A percentile compares a stretch with the other conserved stretches of the same genome.
These are phyloP conservation scores for Arachnopeziza araneosa DNA, from an alignment of 2,329 filamentous ascomycete species.

Conservation along the genomic window DNA sequence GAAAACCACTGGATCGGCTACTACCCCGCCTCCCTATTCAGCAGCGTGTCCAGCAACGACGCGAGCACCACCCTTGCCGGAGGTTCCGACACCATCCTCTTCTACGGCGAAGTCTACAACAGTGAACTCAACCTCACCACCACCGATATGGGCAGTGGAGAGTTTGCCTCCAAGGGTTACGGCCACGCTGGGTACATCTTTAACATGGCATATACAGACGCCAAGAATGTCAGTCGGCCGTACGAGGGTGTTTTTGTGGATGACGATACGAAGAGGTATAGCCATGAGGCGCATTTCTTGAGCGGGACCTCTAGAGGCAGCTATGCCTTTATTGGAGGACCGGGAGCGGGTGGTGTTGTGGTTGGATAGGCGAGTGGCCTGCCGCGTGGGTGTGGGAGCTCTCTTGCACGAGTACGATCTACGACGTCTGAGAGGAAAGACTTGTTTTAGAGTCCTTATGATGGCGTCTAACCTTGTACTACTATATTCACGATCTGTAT, in stretches of 20 bases:
- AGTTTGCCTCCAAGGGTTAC: slow-evolving; percentile 3
- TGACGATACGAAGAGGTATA: slow-evolving; percentile 5
- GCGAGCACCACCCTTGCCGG: slow-evolving; percentile 1
- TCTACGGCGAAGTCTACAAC: slow-evolving; percentile 13
- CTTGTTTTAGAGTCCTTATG: too few relatives aligned
- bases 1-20: slow-evolving; percentile 13
- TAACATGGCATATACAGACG: slow-evolving; percentile 10
- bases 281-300: neutral
- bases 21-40: slow-evolving; percentile 11
- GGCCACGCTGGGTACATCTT: slow-evolving; percentile 6
- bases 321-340: slow-evolving; percentile 11
- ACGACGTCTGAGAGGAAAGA: neutral
- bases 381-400: too few relatives aligned
- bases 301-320: slow-evolving; percentile 8
- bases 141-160: slow-evolving; percentile 14
- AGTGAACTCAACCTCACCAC: slow-evolving; percentile 8
- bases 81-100: slow-evolving; percentile 7
- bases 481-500: too few relatives aligned
- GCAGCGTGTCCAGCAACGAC: neutral
- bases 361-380: slow-evolving; percentile 6
- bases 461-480: too few relatives aligned
- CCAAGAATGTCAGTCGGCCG: neutral
- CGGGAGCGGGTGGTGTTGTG: slow-evolving; percentile 13
- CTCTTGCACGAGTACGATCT: neutral
- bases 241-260: slow-evolving; percentile 7